Evolutionary conservation across 257 asterid genomes (phyloP).

Genomic region (Solanum habrochaites): DNA sequence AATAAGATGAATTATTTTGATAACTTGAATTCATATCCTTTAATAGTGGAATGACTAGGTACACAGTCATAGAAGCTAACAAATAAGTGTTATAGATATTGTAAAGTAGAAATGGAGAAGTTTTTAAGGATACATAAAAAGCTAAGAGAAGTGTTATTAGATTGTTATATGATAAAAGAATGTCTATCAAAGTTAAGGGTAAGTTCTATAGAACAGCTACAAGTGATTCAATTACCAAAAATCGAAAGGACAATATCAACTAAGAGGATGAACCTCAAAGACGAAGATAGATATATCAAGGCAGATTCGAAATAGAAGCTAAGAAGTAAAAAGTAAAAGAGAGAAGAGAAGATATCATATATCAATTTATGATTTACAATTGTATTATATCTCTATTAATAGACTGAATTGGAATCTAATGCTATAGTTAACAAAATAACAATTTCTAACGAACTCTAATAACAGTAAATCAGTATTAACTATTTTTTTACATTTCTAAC

Average conservation of each 20-base stretch:
- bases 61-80: background rate
- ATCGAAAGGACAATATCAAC: background rate
- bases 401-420: background rate
- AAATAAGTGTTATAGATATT: background rate
- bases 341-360: background rate
- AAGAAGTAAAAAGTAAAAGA: no score
- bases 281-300: background rate
- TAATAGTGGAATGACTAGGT: background rate
- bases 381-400: background rate
- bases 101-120: background rate
- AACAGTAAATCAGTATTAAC: background rate
- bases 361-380: no score
- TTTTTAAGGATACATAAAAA: background rate
- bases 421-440: background rate
- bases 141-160: background rate
- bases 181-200: background rate
- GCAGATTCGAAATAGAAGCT: background rate
- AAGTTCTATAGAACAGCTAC: no score
- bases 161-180: background rate
- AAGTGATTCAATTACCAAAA: background rate
- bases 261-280: background rate
- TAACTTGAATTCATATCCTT: background rate
- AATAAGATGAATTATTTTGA: background rate
- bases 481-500: background rate
- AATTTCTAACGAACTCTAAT: background rate